Evolutionary conservation across 805 yeast species (phyloP).

Genomic region (Crinitomyces ghanaensis): DNA sequence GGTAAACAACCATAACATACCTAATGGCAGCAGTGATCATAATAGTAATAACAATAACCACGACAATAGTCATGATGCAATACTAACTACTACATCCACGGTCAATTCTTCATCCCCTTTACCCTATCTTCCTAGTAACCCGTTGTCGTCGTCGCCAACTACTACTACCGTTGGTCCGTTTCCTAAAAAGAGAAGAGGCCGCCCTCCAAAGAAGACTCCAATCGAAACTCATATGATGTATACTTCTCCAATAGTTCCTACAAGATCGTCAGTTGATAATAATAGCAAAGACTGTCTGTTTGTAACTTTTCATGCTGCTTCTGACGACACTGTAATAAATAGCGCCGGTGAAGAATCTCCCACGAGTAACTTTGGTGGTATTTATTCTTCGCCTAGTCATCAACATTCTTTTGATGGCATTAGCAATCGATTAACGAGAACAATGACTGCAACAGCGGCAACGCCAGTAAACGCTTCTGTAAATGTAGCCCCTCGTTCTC

Average conservation of each 20-base stretch:
- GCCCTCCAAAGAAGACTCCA: constrained; percentile 16
- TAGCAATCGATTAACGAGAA: not conserved
- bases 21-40: too few species aligned
- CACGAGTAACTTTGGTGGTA: not conserved
- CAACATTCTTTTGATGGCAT: not conserved
- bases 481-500: too few species aligned
- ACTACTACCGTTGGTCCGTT: too few species aligned
- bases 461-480: too few species aligned
- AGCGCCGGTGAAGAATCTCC: not conserved
- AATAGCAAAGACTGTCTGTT: constrained; percentile 1
- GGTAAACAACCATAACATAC: too few species aligned
- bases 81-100: too few species aligned
- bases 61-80: too few species aligned
- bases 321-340: not conserved
- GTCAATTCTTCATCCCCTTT: too few species aligned
- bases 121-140: too few species aligned
- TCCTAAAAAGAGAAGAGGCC: constrained; percentile 13
- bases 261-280: constrained; percentile 1
- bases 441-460: not conserved
- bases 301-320: not conserved
- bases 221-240: constrained; percentile 15
- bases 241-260: constrained; percentile 12
- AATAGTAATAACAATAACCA: too few species aligned
- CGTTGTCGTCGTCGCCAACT: too few species aligned
- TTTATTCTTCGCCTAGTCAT: too few species aligned